Evolutionary conservation across 345 rosid genomes (phyloP), one percentile per base, ranked within the genome.

Genomic region (Cardamine chenopodiifolia): DNA sequence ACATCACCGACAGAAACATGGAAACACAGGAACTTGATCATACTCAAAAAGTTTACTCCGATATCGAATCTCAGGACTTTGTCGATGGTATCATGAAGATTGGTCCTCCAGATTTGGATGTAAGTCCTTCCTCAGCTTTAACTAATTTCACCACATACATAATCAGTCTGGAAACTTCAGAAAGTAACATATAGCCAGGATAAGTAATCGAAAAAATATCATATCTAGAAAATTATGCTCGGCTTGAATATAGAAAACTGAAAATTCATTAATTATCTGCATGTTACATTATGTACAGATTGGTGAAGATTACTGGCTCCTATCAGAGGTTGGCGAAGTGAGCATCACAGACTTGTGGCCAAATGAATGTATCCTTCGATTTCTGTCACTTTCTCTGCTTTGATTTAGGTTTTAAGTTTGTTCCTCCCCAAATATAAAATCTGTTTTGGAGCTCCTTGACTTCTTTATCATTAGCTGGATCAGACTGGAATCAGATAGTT

Each of bases 41-140:
- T 75, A 80, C 79, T 42, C 78, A 86, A 54, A 66, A 80, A 76
- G 70, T 80, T 17, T 80, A 78, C 83, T 77, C 95, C 5, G 95
- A 89, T 59, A 76, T 83, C 9, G 87, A 76, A 66, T 56, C 90
- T 35, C 96, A 86, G 74, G 99, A 95, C 78, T 85, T 89, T 53
- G 85, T 90, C 54, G 90, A 90, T 72, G 97, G 97, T 68, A 83
- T 92, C 69, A 85, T 92, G 99, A 92, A 88, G 88, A 95, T 95
- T 66, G 93, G 90, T 79, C 97, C 96, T 37, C 86, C 96, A 12
- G 97, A 92, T 50, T 75, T 85, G 29, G 93, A 95, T 83, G 97
- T 89, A 85, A 90, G 97, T 85, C 68, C 72, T 62, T 60, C 32
- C 61, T 6, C 19, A 63, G 23, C 42, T 18, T 47, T 14, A 32